Evolutionary conservation across 2,329 filamentous ascomycete species (phyloP), one percentile per base, ranked within the genome.

Genomic region (Microdochium nivale): DNA sequence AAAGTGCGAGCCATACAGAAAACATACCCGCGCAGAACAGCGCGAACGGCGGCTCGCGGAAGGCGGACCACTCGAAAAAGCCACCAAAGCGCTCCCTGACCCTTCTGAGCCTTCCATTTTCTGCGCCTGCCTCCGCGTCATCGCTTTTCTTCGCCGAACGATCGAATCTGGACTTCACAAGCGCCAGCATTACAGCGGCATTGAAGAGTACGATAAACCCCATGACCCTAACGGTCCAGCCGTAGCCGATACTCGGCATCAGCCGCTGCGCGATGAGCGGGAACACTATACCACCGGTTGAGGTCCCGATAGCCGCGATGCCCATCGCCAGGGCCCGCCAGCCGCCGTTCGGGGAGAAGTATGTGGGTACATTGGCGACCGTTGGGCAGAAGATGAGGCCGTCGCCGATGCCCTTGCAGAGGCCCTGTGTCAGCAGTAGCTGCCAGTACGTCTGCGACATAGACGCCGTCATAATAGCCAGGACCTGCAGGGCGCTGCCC

Each of bases 161-260:
- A 37, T 37, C 33, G 33, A 37, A 37, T 37, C 33, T 37, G 25
- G 43, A 49, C 24, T 23, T 50, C 50, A 25, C 35, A 47, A 30
- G 32, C 33, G 33, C 33, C 1, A 77, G 60, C 49, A 69, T 70
- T 30, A 84, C 70, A 16, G 33, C 33, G 33, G 33, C 33, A 16
- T 37, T 37, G 14, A 37, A 37, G 33, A 44, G 40, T 19, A 44
- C 21, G 40, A 44, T 21, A 44, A 44, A 44, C 21, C 75, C 81
- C 10, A 84, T 68, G 2, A 78, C 70, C 3, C 81, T 68, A 5
- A 78, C 79, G 0, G 76, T 70, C 78, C 78, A 81, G 4, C 65
- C 65, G 53, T 81, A 81, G 0, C 78, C 78, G 40, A 80, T 67
- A 7, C 63, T 56, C 2, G 70, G 70, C 11, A 75, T 65, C 0